Conservation (phyloP, 441 rosid species). For the Adansonia gregorii region DNA sequence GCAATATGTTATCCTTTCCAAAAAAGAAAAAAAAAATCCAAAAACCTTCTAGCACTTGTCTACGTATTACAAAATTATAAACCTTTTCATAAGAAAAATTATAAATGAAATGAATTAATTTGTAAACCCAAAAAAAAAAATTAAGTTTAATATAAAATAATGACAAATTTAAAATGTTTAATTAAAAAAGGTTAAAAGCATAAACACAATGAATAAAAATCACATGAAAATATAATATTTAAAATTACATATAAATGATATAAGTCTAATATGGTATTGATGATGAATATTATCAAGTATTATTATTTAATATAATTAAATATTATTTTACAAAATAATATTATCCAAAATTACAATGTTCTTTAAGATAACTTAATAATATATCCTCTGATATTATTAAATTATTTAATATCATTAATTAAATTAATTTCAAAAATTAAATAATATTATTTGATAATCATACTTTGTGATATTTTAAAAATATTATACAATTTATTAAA, state of each 20-base stretch:
- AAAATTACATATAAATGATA: slow-evolving; percentile 8
- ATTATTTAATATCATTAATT: background rate
- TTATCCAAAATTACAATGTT: too few species aligned
- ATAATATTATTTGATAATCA: background rate
- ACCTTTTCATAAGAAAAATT: slow-evolving; percentile 3
- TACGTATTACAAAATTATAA: background rate
- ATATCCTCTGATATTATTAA: background rate
- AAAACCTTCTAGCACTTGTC: slow-evolving; percentile 11
- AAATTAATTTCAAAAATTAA: slow-evolving; percentile 5
- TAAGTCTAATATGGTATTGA: background rate
- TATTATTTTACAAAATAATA: too few species aligned
- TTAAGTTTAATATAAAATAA: background rate
- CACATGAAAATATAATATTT: slow-evolving; percentile 1
- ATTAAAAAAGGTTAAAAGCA: background rate
- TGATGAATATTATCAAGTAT: background rate
- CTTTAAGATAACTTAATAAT: background rate
- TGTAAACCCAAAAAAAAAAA: background rate
- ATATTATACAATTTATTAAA: background rate
- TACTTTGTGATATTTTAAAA: background rate
- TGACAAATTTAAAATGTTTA: background rate
- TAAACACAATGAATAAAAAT: slow-evolving; percentile 10
- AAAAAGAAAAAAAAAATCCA: background rate
- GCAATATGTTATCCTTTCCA: background rate
- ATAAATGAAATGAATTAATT: slow-evolving; percentile 16
- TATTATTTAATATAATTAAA: background rate